phyloP scores from a whole-genome alignment of 2,329 filamentous ascomycete genomes.

The Fusarium coicis region DNA sequence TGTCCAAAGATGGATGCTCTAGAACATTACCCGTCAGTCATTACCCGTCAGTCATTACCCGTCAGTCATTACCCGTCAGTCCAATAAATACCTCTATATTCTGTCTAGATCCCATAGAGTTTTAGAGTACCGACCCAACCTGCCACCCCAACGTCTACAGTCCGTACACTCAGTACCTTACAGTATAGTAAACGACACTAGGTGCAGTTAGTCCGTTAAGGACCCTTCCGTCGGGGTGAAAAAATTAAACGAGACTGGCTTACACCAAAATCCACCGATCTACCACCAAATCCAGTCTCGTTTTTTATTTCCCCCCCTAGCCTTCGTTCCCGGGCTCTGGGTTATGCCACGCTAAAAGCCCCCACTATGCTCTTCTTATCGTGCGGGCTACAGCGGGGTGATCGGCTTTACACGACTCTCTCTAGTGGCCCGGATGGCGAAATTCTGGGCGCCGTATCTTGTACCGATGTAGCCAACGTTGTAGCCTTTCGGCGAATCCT shows the following conservation, averaged over 20 bases:
- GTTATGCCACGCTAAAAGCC: slow-evolving; percentile 5
- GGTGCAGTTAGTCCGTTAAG: slow-evolving; percentile 5
- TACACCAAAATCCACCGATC: too few species aligned
- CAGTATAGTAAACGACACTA: slow-evolving; percentile 3
- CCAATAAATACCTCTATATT: slow-evolving; percentile 11
- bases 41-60: too few species aligned
- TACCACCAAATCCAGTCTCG: too few species aligned
- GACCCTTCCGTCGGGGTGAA: too few species aligned
- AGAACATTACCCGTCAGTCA: slow-evolving; percentile 10
- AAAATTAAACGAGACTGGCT: too few species aligned
- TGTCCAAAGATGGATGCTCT: slow-evolving; percentile 21
- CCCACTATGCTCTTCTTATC: slow-evolving; percentile 29
- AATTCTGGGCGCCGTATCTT: background rate
- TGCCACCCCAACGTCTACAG: background rate
- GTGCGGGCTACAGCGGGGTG: slow-evolving; percentile 25
- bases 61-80: slow-evolving; percentile 3
- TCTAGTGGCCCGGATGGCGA: slow-evolving; percentile 23
- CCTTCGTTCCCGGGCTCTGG: slow-evolving; percentile 27
- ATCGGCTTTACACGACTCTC: slow-evolving; percentile 20
- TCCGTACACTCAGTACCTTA: slow-evolving; percentile 19
- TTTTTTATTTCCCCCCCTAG: too few species aligned
- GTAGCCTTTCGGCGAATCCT: slow-evolving; percentile 28
- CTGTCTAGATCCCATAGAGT: slow-evolving; percentile 18
- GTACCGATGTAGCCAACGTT: slow-evolving; percentile 17
- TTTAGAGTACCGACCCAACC: slow-evolving; percentile 11